Base-by-base conservation (phyloP, 2,329 filamentous ascomycete species). In the Boeremia exigua region DNA sequence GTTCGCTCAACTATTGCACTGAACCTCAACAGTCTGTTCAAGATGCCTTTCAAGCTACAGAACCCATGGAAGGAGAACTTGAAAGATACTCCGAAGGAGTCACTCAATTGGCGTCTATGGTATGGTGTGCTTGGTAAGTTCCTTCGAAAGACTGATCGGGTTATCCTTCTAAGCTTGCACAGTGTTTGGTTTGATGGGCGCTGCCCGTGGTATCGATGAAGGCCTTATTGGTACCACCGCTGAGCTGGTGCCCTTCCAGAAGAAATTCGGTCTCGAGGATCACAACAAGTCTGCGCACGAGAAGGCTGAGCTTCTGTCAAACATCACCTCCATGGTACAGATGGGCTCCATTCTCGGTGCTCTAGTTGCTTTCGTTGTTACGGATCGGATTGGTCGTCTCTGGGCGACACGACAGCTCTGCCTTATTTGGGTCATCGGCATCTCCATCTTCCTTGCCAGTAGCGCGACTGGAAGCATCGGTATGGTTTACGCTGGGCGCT, bases 251-350 rank as follows among this genome's bases (percentile, higher is more conserved):
- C 74, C 75, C 2, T 77, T 77, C 58, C 65, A 60, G 34, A 63
- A 63, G 33, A 73, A 73, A 50, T 77, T 75, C 42, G 74, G 74
- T n/a, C 68, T 77, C 6, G 60, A 73, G 10, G 71, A 75, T 45
- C 51, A 58, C 0, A 45, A 33, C 19, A 71, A 71, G 48, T 70
- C 62, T 32, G 44, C 65, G 33, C 64, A 72, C 37, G 69, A 73
- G 3, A 56, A 62, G 10, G 75, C 74, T 3, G 69, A 77, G 32
- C 64, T 73, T 3, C 61, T 76, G 19, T 79, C 84, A 63, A 93
- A 93, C 73, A 88, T 93, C 51, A 88, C 89, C 1, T 84, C 88
- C 43, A 93, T 93, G 90, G 90, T 93, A 0, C 90, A 92, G 75
- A 86, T 92, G 66, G 90, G 90, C 23, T 89, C 85, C 23, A 88